Evolutionary conservation across 225 moss, liverwort and hornwort genomes (phyloP).

Genomic region (Takakia lepidozioides): DNA sequence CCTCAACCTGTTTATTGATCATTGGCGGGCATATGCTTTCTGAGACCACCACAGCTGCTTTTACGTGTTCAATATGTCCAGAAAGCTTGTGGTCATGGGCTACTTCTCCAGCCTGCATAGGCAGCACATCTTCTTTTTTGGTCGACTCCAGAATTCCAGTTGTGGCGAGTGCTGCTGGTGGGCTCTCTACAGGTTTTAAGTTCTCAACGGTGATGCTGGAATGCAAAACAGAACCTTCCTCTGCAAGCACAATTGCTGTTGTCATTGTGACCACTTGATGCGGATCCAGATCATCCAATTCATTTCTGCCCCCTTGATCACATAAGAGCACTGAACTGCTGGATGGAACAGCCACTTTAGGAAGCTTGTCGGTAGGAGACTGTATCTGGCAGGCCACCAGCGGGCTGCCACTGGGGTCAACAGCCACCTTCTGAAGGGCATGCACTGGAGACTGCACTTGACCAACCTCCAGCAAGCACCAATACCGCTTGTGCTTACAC

Average conservation of each 20-base stretch:
- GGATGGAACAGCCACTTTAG: not conserved
- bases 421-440: not conserved
- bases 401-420: not conserved
- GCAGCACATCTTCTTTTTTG: too few relatives aligned
- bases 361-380: not conserved
- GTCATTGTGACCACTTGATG: too few relatives aligned
- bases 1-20: too few relatives aligned
- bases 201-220: too few relatives aligned
- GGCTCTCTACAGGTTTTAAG: too few relatives aligned
- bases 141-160: too few relatives aligned
- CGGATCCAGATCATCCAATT: not conserved
- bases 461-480: conserved; percentile 30
- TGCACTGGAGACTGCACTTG: not conserved
- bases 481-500: conserved; percentile 28
- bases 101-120: not conserved
- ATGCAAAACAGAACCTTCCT: too few relatives aligned
- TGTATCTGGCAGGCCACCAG: too few relatives aligned
- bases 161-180: too few relatives aligned
- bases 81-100: not conserved
- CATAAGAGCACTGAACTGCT: not conserved
- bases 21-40: too few relatives aligned
- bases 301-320: not conserved
- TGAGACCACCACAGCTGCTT: not conserved
- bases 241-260: too few relatives aligned
- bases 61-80: not conserved